phyloP scores from a whole-genome alignment of 1,139 yeast genomes.

The Yamadazyma conglobata region DNA sequence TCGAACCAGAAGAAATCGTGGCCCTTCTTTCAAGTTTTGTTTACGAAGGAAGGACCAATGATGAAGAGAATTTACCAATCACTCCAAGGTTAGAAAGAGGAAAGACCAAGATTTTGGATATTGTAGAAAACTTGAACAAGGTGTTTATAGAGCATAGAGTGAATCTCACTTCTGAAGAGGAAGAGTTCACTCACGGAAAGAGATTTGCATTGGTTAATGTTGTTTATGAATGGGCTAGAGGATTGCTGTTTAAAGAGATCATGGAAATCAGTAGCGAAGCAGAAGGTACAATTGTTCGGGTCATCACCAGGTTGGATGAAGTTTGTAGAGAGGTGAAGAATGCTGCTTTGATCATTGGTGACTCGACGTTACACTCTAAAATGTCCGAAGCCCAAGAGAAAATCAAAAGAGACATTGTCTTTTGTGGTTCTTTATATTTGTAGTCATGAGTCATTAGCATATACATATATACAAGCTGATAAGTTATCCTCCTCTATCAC shows the following conservation, averaged over 20 bases:
- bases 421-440: slow-evolving; percentile 90
- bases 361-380: slow-evolving; percentile 78
- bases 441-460: slow-evolving; percentile 22
- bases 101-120: slow-evolving; percentile 62
- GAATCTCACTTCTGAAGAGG: slow-evolving; percentile 77
- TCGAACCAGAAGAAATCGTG: slow-evolving; percentile 93
- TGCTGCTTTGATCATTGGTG: slow-evolving; percentile 94
- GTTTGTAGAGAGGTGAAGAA: slow-evolving; percentile 92
- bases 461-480: slow-evolving; percentile 6
- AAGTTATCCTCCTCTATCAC: no score
- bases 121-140: slow-evolving; percentile 59
- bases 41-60: slow-evolving; percentile 78
- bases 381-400: slow-evolving; percentile 92
- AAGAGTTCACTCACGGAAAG: slow-evolving; percentile 75
- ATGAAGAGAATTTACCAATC: slow-evolving; percentile 54
- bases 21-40: slow-evolving; percentile 90
- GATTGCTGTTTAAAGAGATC: slow-evolving; percentile 85
- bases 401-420: slow-evolving; percentile 94
- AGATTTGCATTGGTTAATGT: slow-evolving; percentile 90
- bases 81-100: slow-evolving; percentile 88
- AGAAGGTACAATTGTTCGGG: slow-evolving; percentile 98
- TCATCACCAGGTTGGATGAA: slow-evolving; percentile 90
- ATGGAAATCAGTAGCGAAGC: slow-evolving; percentile 87
- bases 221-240: slow-evolving; percentile 98
- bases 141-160: slow-evolving; percentile 71